Conservation (phyloP, 2,329 filamentous ascomycete species). For the Dissoconium aciculare region DNA sequence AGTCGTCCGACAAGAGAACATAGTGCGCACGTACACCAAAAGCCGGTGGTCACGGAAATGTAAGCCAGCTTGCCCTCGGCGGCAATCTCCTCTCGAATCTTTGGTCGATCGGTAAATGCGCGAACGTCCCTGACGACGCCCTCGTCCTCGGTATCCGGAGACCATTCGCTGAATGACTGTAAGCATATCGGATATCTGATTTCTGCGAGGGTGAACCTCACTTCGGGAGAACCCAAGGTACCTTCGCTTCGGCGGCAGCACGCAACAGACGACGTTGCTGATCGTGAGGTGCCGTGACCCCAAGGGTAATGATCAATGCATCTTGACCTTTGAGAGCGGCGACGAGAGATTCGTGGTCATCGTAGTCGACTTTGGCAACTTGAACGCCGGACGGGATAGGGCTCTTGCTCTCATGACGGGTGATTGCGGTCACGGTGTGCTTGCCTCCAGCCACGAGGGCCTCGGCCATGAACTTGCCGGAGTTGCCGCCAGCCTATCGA, state of each 20-base stretch:
- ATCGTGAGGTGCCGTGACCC: slow-evolving; percentile 18
- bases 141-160: slow-evolving; percentile 17
- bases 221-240: slow-evolving; percentile 29
- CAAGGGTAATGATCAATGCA: slow-evolving; percentile 27
- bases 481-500: slow-evolving; percentile 23
- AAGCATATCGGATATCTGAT: too few relatives aligned
- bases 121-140: slow-evolving; percentile 13
- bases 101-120: slow-evolving; percentile 6
- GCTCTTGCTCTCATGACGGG: slow-evolving; percentile 30
- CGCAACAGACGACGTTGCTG: slow-evolving; percentile 20
- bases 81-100: slow-evolving; percentile 15
- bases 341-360: slow-evolving; percentile 26
- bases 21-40: too few relatives aligned
- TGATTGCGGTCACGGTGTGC: slow-evolving; percentile 37
- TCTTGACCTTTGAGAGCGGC: slow-evolving; percentile 26
- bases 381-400: slow-evolving; percentile 28
- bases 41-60: slow-evolving; percentile 19
- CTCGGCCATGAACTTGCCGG: slow-evolving; percentile 26
- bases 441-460: slow-evolving; percentile 32
- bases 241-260: slow-evolving; percentile 25
- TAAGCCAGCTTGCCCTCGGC: slow-evolving; percentile 15
- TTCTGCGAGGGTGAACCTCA: too few relatives aligned
- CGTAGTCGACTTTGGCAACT: slow-evolving; percentile 34
- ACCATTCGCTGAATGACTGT: too few relatives aligned
- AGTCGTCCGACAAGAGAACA: slow-evolving; percentile 16